Evolutionary conservation across 1,284 basidiomycete species (phyloP), one percentile per base, ranked within the genome.

Genomic region (Cryptococcus sp.): DNA sequence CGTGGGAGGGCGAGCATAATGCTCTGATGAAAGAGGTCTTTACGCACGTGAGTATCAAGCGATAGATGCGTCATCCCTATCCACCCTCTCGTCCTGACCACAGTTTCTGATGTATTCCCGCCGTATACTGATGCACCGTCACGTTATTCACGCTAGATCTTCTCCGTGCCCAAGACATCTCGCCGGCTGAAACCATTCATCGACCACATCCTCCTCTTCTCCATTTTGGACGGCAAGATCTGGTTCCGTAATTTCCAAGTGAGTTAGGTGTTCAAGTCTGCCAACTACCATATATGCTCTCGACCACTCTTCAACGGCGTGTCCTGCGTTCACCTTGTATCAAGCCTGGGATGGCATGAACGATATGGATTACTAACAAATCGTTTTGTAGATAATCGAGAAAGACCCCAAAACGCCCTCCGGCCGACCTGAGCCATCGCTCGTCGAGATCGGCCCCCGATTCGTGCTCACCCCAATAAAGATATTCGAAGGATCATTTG

Each of bases 191-290:
- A 99, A 78, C 96, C 96, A 1, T 99, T 99, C 80, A 86, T 99
- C 68, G 96, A 99, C 80, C 96, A 99, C 74, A 87, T 99, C 70
- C 84, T 99, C 63, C 91, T 92, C 46, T 99, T 99, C 79, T 96
- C 93, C 20, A 84, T 99, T 52, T 83, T 96, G 44, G 96, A 99
- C 81, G 85, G 86, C 75, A 98, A 97, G 77, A 92, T 99, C 65
- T 99, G 96, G 96, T 98, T 99, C 84, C 86, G 96, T 65, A 98
- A 98, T 80, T 99, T 90, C 81, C 95, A 99, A 84, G 90, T 89
- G 39, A 63, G 79, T 75, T 20, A 10, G 25, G 26, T 34, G 20
- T 16, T 40, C 29, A 17, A n/a, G 11, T 25, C 29, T 20, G 23
- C 19, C 15, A 38, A 6, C 15, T 43, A 7, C n/a, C 1, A n/a